These are phyloP conservation scores for Gypsophila paniculata DNA, from an alignment of 179 eudicot species.

Conservation along the genomic window DNA sequence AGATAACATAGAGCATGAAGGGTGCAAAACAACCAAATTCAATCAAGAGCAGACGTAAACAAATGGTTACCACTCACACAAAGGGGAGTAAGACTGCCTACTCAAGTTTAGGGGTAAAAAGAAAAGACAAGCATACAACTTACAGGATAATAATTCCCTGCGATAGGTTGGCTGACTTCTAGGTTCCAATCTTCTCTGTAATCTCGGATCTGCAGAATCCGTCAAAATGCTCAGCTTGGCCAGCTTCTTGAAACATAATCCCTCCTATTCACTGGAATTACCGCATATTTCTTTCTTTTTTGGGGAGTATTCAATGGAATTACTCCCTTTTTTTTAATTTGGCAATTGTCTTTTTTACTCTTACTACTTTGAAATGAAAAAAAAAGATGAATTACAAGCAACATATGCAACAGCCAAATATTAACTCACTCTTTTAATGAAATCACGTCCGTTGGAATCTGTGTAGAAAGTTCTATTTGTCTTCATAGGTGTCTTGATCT, in stretches of 20 bases:
- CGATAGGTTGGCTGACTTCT: slow-evolving; percentile 63
- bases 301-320: no score
- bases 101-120: not conserved
- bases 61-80: not conserved
- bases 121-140: slow-evolving; percentile 16
- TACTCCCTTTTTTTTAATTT: not conserved
- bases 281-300: no score
- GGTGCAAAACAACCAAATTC: not conserved
- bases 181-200: slow-evolving; percentile 84
- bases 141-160: slow-evolving; percentile 98
- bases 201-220: slow-evolving; percentile 62
- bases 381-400: not conserved
- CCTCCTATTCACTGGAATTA: no score
- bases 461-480: slow-evolving; percentile 78
- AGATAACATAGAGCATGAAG: slow-evolving; percentile 11
- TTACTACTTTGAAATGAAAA: no score
- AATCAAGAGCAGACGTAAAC: no score
- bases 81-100: not conserved
- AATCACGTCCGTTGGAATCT: slow-evolving; percentile 97
- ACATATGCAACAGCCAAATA: not conserved
- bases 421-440: slow-evolving; percentile 62
- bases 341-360: no score
- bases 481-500: slow-evolving; percentile 53
- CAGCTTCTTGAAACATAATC: no score
- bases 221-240: no score